Evolutionary conservation across 139 green algal species (phyloP).

Genomic region (Coccomyxa sp.): DNA sequence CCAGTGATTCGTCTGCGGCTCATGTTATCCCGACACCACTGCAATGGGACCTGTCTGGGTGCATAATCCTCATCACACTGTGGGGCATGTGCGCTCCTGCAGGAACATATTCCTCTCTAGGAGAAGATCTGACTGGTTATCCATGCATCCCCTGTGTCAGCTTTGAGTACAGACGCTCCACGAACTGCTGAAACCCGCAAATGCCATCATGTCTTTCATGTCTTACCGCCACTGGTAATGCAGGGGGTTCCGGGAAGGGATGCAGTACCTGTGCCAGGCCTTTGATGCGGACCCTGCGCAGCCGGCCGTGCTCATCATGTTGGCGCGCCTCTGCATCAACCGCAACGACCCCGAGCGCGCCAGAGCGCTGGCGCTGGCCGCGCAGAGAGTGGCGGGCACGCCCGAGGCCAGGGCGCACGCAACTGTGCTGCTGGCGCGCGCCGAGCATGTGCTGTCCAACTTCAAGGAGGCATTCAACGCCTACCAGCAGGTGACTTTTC

Average conservation of each 20-base stretch:
- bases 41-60: too few species aligned
- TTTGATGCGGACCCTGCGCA: conserved; percentile 65
- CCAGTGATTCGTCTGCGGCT: too few species aligned
- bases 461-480: conserved; percentile 18
- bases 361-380: conserved; percentile 39
- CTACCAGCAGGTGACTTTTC: conserved; percentile 29
- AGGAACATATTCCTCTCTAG: too few species aligned
- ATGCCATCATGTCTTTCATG: too few species aligned
- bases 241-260: conserved; percentile 62
- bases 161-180: too few species aligned
- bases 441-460: conserved; percentile 24
- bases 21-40: too few species aligned
- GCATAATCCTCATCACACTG: too few species aligned
- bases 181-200: too few species aligned
- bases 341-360: conserved; percentile 43
- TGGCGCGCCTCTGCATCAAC: conserved; percentile 73
- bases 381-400: conserved; percentile 40
- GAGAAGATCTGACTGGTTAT: too few species aligned
- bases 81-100: too few species aligned
- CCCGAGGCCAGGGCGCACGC: conserved; percentile 41
- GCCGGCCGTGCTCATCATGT: conserved; percentile 47
- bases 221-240: too few species aligned
- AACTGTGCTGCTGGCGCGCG: conserved; percentile 39
- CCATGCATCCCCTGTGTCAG: too few species aligned
- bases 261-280: conserved; percentile 64